These are phyloP conservation scores for Anthracocystis setariae DNA, from an alignment of 1,284 basidiomycete genomes.

Conservation along the genomic window DNA sequence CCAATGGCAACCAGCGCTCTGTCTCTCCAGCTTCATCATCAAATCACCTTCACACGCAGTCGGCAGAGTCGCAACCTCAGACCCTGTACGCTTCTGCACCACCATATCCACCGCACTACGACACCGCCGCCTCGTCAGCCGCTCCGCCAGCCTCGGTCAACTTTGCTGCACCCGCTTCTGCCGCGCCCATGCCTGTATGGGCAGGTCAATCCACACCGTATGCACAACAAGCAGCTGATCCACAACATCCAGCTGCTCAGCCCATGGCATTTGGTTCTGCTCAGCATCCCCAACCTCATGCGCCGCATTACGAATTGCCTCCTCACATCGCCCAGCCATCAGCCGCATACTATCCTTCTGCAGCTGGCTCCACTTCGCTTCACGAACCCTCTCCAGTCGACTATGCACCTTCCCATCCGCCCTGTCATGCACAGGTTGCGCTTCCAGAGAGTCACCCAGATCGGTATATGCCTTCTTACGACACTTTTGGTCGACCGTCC, in stretches of 20 bases:
- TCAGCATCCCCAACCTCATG: background rate
- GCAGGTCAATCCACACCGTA: conserved; percentile 17
- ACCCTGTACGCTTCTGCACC: conserved; percentile 11
- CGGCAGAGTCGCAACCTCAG: conserved; percentile 4
- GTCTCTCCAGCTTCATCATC: conserved; percentile 5
- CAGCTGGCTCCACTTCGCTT: conserved; percentile 9
- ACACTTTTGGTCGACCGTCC: conserved; percentile 12
- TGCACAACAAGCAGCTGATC: conserved; percentile 14
- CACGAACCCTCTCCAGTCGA: conserved; percentile 2
- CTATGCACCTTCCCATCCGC: conserved; percentile 10
- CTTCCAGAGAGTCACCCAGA: conserved; percentile 21
- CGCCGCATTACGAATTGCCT: conserved; percentile 18
- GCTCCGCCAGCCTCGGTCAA: conserved; percentile 1
- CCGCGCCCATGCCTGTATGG: conserved; percentile 14
- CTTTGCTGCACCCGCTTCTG: conserved; percentile 12
- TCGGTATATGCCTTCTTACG: conserved; percentile 24
- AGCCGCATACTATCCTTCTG: conserved; percentile 21
- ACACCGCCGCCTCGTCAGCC: conserved; percentile 4
- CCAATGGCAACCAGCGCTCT: conserved; percentile 12
- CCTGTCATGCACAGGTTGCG: conserved; percentile 10
- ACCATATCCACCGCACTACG: conserved; percentile 14
- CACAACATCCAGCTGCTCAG: conserved; percentile 1
- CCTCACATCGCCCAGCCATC: conserved; percentile 22
- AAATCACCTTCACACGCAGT: too few species aligned
- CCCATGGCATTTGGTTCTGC: conserved; percentile 1